Conservation (phyloP, 176 grass and related monocot genomes). For the Phoenix dactylifera region DNA sequence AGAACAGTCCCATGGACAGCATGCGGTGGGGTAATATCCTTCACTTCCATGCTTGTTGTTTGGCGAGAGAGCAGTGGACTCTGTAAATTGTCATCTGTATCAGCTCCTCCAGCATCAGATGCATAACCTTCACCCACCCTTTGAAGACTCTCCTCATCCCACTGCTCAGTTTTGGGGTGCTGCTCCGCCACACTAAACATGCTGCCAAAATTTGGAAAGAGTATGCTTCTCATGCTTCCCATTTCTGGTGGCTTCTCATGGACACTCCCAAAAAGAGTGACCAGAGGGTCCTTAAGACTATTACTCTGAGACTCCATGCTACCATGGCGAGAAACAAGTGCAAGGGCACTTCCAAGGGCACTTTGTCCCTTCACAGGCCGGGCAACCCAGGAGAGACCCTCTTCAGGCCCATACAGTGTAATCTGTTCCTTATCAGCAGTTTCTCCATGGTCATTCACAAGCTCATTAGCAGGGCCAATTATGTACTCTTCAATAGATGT, state of each 20-base stretch:
- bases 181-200: conserved; percentile 86
- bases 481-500: conserved; percentile 88
- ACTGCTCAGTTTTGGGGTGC: conserved; percentile 58
- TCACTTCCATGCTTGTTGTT: conserved; percentile 56
- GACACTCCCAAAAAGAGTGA: conserved; percentile 74
- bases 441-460: conserved; percentile 31
- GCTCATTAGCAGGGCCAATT: conserved; percentile 52
- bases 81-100: conserved; percentile 60
- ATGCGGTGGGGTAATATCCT: conserved; percentile 38
- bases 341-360: conserved; percentile 58
- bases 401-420: conserved; percentile 59
- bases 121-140: conserved; percentile 61
- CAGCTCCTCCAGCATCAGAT: conserved; percentile 50
- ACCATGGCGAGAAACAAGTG: conserved; percentile 54
- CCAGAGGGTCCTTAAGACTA: conserved; percentile 64
- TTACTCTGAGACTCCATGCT: conserved; percentile 45
- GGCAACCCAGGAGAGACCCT: conserved; percentile 70
- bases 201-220: conserved; percentile 92
- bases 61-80: conserved; percentile 67
- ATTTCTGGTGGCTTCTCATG: conserved; percentile 75
- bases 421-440: conserved; percentile 56
- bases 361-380: conserved; percentile 65
- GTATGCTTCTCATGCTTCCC: conserved; percentile 70
- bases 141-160: conserved; percentile 89
- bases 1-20: conserved; percentile 33